Base-by-base conservation (phyloP, 257 asterid genomes). In the Nicotiana obtusifolia region DNA sequence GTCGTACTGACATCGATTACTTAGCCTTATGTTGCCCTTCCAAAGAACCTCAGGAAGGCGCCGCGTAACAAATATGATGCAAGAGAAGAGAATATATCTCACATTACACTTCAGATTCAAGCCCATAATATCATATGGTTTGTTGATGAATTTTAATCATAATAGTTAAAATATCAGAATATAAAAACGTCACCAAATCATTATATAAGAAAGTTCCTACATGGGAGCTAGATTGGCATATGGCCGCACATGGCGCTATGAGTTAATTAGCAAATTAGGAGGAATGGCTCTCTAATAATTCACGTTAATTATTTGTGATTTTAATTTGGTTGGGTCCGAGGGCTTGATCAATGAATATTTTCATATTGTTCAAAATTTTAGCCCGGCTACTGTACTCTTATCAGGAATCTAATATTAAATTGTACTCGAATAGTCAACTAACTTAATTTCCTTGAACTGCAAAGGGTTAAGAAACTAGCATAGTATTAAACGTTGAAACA, bases 241-340 rank as follows among this genome's bases (percentile, higher is more conserved):
- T 73, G 24, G 61, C 41, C 79, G 79, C 79, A 73, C 79, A 73
- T 73, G 78, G 78, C 78, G 35, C 59, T 30, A 44, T 19, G 61
- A 73, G 26, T 24, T n/a, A n/a, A n/a, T n/a, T 73, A 47, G 24
- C 79, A 47, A 47, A 49, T 47, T 14, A 41, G 61, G 41, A 47
- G 22, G 7, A 61, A 24, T 24, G 61, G 61, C 61, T 7, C 2
- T 22, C 41, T 14, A 7, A 13, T 71, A 71, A 71, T 71, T 71
- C n/a, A 64, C 44, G 0, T 15, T 64, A 28, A 31, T 31, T 5
- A n/a, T n/a, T n/a, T 17, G 52, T 19, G 15, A 33, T 1, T 67
- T 33, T 37, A 37, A 7, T 37, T 33, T 66, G 22, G 11, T 33
- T 0, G 28, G 35, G 52, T 67, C 28, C 52, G 7, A 67, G 7